Evolutionary conservation across 805 yeast species (phyloP).

Genomic region (Sugiyamaella smithiae): DNA sequence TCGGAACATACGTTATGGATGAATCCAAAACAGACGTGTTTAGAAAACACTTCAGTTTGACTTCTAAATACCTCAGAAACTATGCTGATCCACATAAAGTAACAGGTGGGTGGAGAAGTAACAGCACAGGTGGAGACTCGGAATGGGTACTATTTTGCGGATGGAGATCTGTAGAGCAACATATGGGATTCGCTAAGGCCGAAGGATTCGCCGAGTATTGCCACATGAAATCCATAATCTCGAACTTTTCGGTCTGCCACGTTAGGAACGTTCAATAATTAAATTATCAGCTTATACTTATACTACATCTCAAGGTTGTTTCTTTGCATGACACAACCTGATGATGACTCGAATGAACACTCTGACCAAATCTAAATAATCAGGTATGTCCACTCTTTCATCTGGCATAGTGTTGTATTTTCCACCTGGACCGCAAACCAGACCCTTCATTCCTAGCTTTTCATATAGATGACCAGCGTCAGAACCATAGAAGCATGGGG

Average conservation of each 20-base stretch:
- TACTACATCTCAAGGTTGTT: not conserved
- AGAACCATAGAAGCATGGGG: conserved; percentile 7
- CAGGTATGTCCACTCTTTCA: conserved; percentile 4
- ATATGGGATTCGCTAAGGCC: not conserved
- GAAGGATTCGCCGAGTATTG: not conserved
- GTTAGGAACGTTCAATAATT: no score
- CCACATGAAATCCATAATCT: not conserved
- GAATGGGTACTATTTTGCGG: not conserved
- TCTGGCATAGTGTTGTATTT: conserved; percentile 8
- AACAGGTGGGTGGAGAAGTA: not conserved
- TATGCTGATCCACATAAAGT: not conserved
- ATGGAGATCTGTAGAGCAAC: not conserved
- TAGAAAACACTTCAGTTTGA: not conserved
- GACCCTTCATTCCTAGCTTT: conserved; percentile 5
- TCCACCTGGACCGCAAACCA: conserved; percentile 7
- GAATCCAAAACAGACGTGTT: not conserved
- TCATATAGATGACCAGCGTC: conserved; percentile 6
- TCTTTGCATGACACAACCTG: not conserved
- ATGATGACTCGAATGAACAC: conserved; percentile 5
- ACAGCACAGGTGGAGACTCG: not conserved
- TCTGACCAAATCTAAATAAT: conserved; percentile 1
- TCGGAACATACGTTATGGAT: not conserved
- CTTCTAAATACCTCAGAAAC: not conserved
- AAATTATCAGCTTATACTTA: no score
- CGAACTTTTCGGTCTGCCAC: not conserved